These are phyloP conservation scores for Candida alai DNA, from an alignment of 805 yeast genomes.

Conservation along the genomic window DNA sequence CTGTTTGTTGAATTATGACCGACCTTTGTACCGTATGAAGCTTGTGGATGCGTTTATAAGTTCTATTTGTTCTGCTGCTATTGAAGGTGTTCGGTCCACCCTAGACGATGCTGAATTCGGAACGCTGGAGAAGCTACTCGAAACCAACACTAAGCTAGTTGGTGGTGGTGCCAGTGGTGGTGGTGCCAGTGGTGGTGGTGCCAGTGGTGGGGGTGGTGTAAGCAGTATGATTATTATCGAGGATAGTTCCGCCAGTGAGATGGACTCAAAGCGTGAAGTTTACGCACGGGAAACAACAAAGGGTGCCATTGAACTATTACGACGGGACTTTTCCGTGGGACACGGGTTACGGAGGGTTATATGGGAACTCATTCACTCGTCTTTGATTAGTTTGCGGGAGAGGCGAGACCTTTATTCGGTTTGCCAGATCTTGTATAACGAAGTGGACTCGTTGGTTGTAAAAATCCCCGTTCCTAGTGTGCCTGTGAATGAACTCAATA, in stretches of 20 bases:
- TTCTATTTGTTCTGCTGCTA: constrained; percentile 63
- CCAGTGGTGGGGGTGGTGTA: constrained; percentile 13
- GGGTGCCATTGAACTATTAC: constrained; percentile 62
- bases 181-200: constrained; percentile 7
- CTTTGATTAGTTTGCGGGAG: constrained; percentile 54
- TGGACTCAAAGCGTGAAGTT: constrained; percentile 56
- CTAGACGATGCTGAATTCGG: constrained; percentile 65
- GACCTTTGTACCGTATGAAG: constrained; percentile 48
- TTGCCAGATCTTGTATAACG: constrained; percentile 60
- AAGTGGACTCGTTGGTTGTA: constrained; percentile 59
- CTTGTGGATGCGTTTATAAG: constrained; percentile 45
- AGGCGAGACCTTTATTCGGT: constrained; percentile 62
- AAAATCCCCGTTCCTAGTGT: constrained; percentile 64
- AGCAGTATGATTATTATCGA: constrained; percentile 55
- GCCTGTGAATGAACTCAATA: constrained; percentile 42
- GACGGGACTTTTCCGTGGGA: constrained; percentile 57
- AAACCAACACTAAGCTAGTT: constrained; percentile 11
- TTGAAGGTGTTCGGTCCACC: constrained; percentile 54
- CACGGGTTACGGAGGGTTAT: constrained; percentile 53
- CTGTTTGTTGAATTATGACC: constrained; percentile 48
- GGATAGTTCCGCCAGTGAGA: constrained; percentile 41
- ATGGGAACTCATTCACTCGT: constrained; percentile 69
- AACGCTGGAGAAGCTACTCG: constrained; percentile 27
- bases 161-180: constrained; percentile 13
- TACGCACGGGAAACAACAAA: constrained; percentile 59